Evolutionary conservation across 192 early-diverging fungal species (phyloP).

Genomic region (Geosiphon pyriformis): DNA sequence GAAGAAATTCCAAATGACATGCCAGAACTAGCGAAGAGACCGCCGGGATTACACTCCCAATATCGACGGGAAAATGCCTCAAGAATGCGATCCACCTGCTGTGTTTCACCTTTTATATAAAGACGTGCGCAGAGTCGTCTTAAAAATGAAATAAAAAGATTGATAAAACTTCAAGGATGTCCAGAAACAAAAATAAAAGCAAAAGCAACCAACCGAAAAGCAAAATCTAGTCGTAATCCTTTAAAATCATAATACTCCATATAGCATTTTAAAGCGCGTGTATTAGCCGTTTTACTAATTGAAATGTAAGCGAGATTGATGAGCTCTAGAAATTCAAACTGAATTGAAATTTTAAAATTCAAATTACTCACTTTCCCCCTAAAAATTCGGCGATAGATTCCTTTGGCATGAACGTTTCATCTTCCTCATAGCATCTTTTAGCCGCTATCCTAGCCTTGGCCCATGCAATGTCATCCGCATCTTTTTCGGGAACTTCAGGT

Average conservation of each 20-base stretch:
- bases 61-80: slow-evolving; percentile 77
- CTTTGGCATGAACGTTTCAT: slow-evolving; percentile 37
- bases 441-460: slow-evolving; percentile 15
- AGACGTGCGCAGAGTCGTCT: slow-evolving; percentile 69
- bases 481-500: slow-evolving; percentile 6
- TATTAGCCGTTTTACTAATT: slow-evolving; percentile 48
- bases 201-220: slow-evolving; percentile 51
- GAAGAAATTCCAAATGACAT: slow-evolving; percentile 11
- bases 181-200: background rate
- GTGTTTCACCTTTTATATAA: slow-evolving; percentile 85
- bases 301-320: slow-evolving; percentile 2
- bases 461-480: background rate
- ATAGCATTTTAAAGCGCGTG: slow-evolving; percentile 55
- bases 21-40: slow-evolving; percentile 39
- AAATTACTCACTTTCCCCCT: slow-evolving; percentile 35
- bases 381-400: slow-evolving; percentile 46
- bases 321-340: background rate
- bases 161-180: background rate
- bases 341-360: background rate
- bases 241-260: slow-evolving; percentile 77
- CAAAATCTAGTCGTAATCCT: slow-evolving; percentile 64
- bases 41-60: slow-evolving; percentile 74
- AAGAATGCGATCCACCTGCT: slow-evolving; percentile 87
- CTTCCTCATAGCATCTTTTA: slow-evolving; percentile 38
- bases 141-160: no score